Conservation (phyloP, 2,329 filamentous ascomycete genomes). For the Colletotrichum sojae region DNA sequence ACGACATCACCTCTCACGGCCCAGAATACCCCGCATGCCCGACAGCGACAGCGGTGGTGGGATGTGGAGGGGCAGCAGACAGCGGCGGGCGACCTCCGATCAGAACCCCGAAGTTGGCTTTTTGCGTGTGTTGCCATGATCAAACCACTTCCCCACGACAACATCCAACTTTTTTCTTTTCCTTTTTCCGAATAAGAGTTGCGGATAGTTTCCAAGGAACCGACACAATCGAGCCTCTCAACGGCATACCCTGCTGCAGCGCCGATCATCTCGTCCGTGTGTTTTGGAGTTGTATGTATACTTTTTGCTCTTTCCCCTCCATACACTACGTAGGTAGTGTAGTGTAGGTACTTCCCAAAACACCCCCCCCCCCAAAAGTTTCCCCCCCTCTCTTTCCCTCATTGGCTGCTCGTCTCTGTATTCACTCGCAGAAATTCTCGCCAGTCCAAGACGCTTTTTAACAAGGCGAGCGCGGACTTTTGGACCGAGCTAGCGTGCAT, state of each 20-base stretch:
- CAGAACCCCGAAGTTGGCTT: slow-evolving; percentile 12
- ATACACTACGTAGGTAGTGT: too few species aligned
- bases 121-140: neutral
- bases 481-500: neutral
- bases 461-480: neutral
- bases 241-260: neutral
- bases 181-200: neutral
- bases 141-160: slow-evolving; percentile 19
- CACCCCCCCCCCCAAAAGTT: neutral
- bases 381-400: slow-evolving; percentile 5
- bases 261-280: slow-evolving; percentile 13
- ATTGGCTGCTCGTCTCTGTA: slow-evolving; percentile 18
- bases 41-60: slow-evolving; percentile 6
- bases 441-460: neutral
- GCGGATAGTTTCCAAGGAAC: neutral
- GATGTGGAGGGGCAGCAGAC: slow-evolving; percentile 36
- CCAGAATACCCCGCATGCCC: slow-evolving; percentile 34
- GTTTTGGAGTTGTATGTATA: neutral
- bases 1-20: too few species aligned
- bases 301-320: neutral
- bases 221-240: neutral
- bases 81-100: neutral
- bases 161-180: slow-evolving; percentile 10
- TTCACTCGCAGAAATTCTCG: slow-evolving; percentile 34
- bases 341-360: neutral